These are phyloP conservation scores for Leccinum laetum DNA, from an alignment of 1,284 basidiomycete genomes.

Conservation along the genomic window DNA sequence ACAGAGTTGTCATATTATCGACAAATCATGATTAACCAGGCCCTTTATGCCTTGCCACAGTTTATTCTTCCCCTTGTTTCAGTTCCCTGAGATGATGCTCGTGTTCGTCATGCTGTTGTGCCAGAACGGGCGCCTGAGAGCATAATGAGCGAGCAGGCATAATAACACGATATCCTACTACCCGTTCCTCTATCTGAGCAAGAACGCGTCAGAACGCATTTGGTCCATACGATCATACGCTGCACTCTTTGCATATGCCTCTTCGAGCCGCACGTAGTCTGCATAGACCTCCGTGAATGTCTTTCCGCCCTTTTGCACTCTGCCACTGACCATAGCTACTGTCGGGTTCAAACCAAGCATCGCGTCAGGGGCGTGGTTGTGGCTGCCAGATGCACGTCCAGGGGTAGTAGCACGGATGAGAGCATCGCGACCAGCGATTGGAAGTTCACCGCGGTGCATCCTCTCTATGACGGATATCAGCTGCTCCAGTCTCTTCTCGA, in stretches of 20 bases:
- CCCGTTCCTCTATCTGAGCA: too few species aligned
- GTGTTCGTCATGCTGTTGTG: too few species aligned
- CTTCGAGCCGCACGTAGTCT: constrained; percentile 85
- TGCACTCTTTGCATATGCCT: constrained; percentile 37
- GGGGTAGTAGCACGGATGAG: constrained; percentile 47
- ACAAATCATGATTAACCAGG: too few species aligned
- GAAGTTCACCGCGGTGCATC: constrained; percentile 70
- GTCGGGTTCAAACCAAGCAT: constrained; percentile 75
- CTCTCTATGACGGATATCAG: constrained; percentile 62
- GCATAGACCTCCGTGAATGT: constrained; percentile 90
- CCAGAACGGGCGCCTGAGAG: too few species aligned
- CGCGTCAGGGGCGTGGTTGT: constrained; percentile 45
- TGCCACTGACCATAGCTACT: constrained; percentile 74
- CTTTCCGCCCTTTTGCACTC: constrained; percentile 76
- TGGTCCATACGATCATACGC: neutral
- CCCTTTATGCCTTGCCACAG: too few species aligned
- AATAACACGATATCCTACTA: too few species aligned
- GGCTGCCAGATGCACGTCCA: constrained; percentile 47
- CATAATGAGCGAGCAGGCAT: too few species aligned
- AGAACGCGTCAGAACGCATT: too few species aligned
- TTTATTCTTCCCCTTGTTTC: too few species aligned
- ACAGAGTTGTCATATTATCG: too few species aligned
- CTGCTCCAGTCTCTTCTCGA: constrained; percentile 60
- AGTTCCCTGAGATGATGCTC: too few species aligned
- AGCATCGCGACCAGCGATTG: constrained; percentile 47